Evolutionary conservation across 805 yeast genomes (phyloP).

Genomic region (Sporopachydermia lactativora): DNA sequence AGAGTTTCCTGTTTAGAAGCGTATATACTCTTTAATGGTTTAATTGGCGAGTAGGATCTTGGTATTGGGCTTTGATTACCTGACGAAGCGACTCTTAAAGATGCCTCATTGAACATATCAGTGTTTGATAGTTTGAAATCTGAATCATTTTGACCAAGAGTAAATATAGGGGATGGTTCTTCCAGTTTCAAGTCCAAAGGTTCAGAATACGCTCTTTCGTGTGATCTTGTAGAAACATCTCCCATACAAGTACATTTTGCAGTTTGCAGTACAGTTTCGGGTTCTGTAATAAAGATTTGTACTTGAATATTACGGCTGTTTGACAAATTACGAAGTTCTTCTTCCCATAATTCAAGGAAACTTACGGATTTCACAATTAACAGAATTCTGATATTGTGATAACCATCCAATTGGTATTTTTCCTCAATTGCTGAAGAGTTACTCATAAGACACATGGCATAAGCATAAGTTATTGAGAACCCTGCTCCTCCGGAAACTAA

Average conservation of each 20-base stretch:
- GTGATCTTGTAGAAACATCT: no score
- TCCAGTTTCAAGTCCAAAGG: no score
- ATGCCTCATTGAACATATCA: background rate
- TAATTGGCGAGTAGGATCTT: no score
- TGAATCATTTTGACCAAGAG: slow-evolving; percentile 7
- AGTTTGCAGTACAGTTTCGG: no score
- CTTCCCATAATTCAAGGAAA: slow-evolving; percentile 12
- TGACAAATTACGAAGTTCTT: slow-evolving; percentile 11
- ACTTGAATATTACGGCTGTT: slow-evolving; percentile 5
- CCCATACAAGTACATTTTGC: no score
- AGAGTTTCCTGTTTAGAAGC: background rate
- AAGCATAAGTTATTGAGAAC: slow-evolving; percentile 37
- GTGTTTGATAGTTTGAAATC: background rate
- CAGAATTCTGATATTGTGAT: slow-evolving; percentile 10
- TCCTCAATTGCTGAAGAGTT: slow-evolving; percentile 3
- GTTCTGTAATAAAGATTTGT: slow-evolving; percentile 11
- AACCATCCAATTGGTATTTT: slow-evolving; percentile 4
- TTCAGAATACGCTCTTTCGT: no score
- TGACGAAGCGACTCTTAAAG: background rate
- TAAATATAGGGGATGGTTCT: no score
- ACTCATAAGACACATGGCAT: slow-evolving; percentile 24
- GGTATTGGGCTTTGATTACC: background rate
- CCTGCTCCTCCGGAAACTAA: slow-evolving; percentile 55
- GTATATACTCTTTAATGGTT: no score
- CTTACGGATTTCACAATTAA: slow-evolving; percentile 10